Base-by-base conservation (phyloP, 495 filamentous ascomycete species). In the Talaromyces thailandensis region DNA sequence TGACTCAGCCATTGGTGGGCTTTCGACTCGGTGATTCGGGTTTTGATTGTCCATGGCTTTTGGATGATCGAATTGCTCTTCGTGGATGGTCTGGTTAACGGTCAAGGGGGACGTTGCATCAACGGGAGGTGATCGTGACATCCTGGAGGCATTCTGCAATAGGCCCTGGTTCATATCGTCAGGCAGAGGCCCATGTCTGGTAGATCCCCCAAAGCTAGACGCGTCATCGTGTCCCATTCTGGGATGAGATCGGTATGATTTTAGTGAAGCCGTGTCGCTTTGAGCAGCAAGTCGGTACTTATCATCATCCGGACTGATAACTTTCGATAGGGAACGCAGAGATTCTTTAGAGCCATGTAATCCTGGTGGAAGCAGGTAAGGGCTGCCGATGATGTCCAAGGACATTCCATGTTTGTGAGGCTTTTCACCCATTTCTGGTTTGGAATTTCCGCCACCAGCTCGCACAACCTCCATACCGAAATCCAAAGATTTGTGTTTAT, bases 401-500 rank as follows among this genome's bases (percentile, higher is more conserved):
- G 93, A 96, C 69, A 97, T 75, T 56, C 93, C 92, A 50, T 84
- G 85, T 56, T 81, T 83, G 24, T 71, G 63, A 61, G 59, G 59
- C 59, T 61, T 61, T 51, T 61, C 59, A 11, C 65, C 58, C 66
- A 83, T 85, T 65, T 82, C 79, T 3, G 70, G 63, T 52, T 48
- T 76, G 9, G 66, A 8, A 14, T 48, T 45, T 35, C 53, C 62
- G 28, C 40, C 63, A 29, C 69, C 45, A 40, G 71, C 64, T 18
- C 78, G 79, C 11, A 83, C 70, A 55, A 69, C 61, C 56, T 78
- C 90, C 71, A 96, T 74, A 29, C 94, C 94, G 71, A 98, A 98
- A 71, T 98, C 94, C 69, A 98, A 82, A 2, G 91, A 96, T 69
- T 88, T 95, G 72, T 95, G 90, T 66, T 90, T 89, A 70, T 97